phyloP scores from a whole-genome alignment of 1,139 yeast genomes.

The Entelexis paramagnoliae region DNA sequence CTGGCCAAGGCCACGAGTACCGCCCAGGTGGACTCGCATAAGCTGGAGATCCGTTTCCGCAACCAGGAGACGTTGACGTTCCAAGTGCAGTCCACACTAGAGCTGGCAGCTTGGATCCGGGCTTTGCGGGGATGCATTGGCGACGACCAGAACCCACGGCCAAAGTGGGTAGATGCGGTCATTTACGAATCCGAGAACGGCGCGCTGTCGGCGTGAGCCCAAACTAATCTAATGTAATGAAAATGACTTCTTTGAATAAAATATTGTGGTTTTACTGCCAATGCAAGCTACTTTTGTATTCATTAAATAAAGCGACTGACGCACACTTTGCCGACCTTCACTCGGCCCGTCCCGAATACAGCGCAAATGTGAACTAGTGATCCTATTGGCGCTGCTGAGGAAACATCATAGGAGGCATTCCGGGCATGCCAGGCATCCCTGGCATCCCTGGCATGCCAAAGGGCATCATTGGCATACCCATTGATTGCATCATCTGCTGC shows the following conservation, averaged over 20 bases:
- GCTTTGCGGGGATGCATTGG: slow-evolving; percentile 25
- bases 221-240: too few species aligned
- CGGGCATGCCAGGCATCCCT: slow-evolving; percentile 14
- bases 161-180: slow-evolving; percentile 23
- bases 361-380: too few species aligned
- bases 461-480: slow-evolving; percentile 24
- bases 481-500: slow-evolving; percentile 33
- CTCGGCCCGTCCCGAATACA: too few species aligned
- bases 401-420: slow-evolving; percentile 1
- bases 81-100: slow-evolving; percentile 48
- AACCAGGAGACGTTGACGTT: slow-evolving; percentile 58
- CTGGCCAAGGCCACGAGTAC: slow-evolving; percentile 48
- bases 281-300: neutral
- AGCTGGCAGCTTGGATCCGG: slow-evolving; percentile 43
- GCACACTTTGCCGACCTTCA: too few species aligned
- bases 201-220: neutral
- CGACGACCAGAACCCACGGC: slow-evolving; percentile 11
- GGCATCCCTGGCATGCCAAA: slow-evolving; percentile 24
- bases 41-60: slow-evolving; percentile 48
- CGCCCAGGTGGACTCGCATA: slow-evolving; percentile 27
- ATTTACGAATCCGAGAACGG: slow-evolving; percentile 16
- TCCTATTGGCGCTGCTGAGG: neutral
- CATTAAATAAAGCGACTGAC: neutral
- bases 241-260: too few species aligned
- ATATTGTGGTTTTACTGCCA: neutral